Conservation (phyloP, 441 rosid genomes). For the Populus hybrid region DNA sequence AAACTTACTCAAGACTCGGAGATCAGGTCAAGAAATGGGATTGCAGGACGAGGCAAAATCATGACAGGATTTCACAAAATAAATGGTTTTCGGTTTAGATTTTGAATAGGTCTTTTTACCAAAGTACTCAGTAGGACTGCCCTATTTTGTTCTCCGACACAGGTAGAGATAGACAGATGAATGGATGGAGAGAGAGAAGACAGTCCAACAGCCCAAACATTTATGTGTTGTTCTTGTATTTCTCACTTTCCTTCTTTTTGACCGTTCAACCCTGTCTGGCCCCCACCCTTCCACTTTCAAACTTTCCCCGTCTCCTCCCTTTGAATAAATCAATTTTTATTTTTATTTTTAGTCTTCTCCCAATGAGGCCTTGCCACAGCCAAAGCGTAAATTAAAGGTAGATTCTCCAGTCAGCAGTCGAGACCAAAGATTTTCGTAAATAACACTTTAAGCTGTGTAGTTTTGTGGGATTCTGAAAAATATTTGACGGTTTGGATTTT, state of each 20-base stretch:
- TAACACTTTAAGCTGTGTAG: too few relatives aligned
- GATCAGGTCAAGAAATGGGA: constrained; percentile 9
- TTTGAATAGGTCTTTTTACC: neutral
- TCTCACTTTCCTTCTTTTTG: constrained; percentile 39
- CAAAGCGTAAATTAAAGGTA: neutral
- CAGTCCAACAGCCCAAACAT: constrained; percentile 49
- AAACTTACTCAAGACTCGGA: constrained; percentile 21
- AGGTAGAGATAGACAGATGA: neutral
- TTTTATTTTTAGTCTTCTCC: neutral
- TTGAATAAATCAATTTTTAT: neutral
- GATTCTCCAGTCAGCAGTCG: neutral
- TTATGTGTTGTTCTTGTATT: constrained; percentile 9
- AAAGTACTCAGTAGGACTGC: neutral
- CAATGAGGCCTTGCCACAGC: neutral
- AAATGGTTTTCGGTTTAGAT: neutral
- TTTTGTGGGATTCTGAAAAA: neutral
- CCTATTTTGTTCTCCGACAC: neutral
- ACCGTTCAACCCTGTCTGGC: constrained; percentile 44
- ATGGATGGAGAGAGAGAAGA: constrained; percentile 9
- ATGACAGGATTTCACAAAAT: constrained; percentile 12
- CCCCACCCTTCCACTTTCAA: constrained; percentile 21
- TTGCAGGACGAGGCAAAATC: constrained; percentile 14
- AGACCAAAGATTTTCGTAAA: too few relatives aligned
- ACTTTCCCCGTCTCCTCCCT: constrained; percentile 20
- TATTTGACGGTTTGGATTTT: neutral